Evolutionary conservation across 257 asterid genomes (phyloP).

Genomic region (Haberlea rhodopensis): DNA sequence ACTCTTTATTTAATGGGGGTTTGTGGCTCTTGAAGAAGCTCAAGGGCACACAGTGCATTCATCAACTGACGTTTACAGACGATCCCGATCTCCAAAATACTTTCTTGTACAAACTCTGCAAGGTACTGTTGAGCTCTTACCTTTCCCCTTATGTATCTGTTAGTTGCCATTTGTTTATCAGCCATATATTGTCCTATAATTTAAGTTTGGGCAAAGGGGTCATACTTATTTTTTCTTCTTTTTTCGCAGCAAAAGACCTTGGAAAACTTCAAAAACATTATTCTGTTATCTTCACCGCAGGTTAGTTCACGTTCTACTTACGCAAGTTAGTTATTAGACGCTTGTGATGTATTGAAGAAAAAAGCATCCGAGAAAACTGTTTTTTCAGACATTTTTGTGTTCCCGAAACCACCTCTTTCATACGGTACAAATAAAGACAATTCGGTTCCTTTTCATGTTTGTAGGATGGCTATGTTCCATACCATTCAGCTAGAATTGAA

Average conservation of each 20-base stretch:
- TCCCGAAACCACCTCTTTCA: background rate
- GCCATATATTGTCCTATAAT: background rate
- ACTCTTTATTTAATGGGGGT: slow-evolving; percentile 89
- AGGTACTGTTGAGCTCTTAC: slow-evolving; percentile 47
- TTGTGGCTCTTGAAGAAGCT: slow-evolving; percentile 94
- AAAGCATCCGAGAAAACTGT: background rate
- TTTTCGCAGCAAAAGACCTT: slow-evolving; percentile 74
- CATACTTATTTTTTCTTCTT: background rate
- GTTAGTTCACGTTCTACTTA: slow-evolving; percentile 36
- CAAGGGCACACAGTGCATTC: slow-evolving; percentile 91
- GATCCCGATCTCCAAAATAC: slow-evolving; percentile 82
- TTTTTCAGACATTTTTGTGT: slow-evolving; percentile 3
- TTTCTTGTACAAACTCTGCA: slow-evolving; percentile 75
- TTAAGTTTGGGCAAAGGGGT: background rate
- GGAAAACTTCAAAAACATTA: slow-evolving; percentile 82
- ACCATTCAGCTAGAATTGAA: slow-evolving; percentile 95
- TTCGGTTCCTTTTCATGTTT: slow-evolving; percentile 22
- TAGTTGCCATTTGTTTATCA: too few species aligned
- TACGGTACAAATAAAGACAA: background rate
- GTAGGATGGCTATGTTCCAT: slow-evolving; percentile 98
- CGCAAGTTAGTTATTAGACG: background rate
- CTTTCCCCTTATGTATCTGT: background rate
- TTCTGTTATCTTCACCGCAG: slow-evolving; percentile 92
- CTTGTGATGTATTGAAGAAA: background rate
- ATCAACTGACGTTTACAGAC: slow-evolving; percentile 93